These are phyloP conservation scores for Gyromitra esculenta DNA, from an alignment of 2,329 filamentous ascomycete species.

Conservation along the genomic window DNA sequence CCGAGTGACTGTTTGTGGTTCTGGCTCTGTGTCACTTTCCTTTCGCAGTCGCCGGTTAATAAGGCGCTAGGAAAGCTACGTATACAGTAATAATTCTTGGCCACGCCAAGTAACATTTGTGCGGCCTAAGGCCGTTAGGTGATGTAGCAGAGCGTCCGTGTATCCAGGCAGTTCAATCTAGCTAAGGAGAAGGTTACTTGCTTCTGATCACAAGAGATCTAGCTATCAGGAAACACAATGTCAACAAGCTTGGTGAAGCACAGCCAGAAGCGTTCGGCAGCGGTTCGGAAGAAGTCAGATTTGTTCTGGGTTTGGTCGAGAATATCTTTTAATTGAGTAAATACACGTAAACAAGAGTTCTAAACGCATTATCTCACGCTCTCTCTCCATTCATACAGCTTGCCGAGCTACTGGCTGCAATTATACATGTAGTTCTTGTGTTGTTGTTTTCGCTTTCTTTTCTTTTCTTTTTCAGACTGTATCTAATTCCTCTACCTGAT, in stretches of 20 bases:
- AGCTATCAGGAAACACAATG: conserved; percentile 7
- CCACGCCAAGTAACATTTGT: conserved; percentile 1
- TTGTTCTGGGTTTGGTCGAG: conserved; percentile 6
- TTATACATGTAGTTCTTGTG: background rate
- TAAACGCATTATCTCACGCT: background rate
- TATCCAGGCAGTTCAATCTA: conserved; percentile 6
- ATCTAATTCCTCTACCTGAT: background rate
- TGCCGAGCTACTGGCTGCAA: no score
- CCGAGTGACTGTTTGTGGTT: conserved; percentile 32
- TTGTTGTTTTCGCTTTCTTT: background rate
- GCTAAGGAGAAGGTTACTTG: conserved; percentile 21
- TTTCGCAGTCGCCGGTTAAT: background rate
- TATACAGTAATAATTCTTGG: background rate
- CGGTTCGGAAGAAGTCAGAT: background rate
- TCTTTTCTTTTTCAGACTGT: background rate
- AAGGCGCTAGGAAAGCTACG: background rate
- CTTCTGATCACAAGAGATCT: conserved; percentile 30
- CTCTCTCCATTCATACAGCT: background rate
- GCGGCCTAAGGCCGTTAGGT: conserved; percentile 20
- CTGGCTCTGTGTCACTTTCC: conserved; percentile 16
- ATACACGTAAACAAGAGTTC: background rate
- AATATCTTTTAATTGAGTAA: conserved; percentile 9
- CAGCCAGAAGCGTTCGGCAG: conserved; percentile 3
- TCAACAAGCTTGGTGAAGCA: background rate
- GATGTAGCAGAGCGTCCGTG: conserved; percentile 12